Conservation (phyloP, 179 eudicot species). For the Camellia oleifera region DNA sequence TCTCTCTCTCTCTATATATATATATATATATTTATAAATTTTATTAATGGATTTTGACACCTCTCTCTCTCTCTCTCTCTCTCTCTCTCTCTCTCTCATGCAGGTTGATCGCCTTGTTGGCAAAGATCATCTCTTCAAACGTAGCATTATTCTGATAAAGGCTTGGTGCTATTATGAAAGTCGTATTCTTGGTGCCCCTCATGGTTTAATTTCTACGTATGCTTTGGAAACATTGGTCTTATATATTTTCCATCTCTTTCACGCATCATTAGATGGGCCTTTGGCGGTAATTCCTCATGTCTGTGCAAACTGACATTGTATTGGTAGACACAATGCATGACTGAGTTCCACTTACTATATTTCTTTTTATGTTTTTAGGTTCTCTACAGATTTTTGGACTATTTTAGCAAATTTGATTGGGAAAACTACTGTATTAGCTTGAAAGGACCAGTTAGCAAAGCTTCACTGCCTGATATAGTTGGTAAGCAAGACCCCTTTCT, state of each 20-base stretch:
- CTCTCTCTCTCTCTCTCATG: conserved; percentile 6
- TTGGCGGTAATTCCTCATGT: conserved; percentile 27
- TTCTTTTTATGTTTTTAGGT: conserved; percentile 29
- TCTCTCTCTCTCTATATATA: background rate
- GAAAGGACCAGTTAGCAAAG: conserved; percentile 47
- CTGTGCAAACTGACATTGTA: background rate
- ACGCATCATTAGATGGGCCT: conserved; percentile 41
- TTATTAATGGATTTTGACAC: background rate
- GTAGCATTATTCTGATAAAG: conserved; percentile 51
- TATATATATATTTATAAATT: too few species aligned
- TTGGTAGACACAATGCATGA: background rate
- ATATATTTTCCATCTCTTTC: conserved; percentile 42
- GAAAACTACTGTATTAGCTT: conserved; percentile 54
- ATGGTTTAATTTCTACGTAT: conserved; percentile 58
- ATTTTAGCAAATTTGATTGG: conserved; percentile 57
- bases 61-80: background rate
- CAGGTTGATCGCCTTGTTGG: conserved; percentile 55
- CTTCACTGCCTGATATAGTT: conserved; percentile 39
- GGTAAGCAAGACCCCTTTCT: conserved; percentile 28
- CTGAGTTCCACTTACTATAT: background rate
- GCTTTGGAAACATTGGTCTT: conserved; percentile 51
- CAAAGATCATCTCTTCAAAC: conserved; percentile 54
- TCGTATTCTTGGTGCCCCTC: conserved; percentile 59
- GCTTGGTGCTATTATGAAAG: conserved; percentile 70
- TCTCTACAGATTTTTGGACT: conserved; percentile 47